Evolutionary conservation across 306 rosid species (phyloP), one percentile per base, ranked within the genome.

Genomic region (Castanea mollissima): DNA sequence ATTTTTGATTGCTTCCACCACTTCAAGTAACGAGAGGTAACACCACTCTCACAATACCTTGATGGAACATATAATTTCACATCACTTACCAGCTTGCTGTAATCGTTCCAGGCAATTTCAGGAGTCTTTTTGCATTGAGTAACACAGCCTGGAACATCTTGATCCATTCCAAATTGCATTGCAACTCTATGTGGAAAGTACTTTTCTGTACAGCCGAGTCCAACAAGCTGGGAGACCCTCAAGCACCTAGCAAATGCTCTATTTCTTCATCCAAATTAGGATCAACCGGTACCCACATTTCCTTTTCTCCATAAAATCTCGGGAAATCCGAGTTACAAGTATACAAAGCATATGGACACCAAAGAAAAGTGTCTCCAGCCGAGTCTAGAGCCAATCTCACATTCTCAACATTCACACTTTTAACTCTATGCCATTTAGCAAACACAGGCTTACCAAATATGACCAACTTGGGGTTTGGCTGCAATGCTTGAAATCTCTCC

Each of bases 161-260:
- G 93, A 81, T 91, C 93, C 79, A 86, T 72, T 46, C 95, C 91
- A 72, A 90, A 88, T 76, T 88, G 92, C 91, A 85, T 76, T 3
- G 91, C 82, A 27, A 91, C 89, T 74, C 90, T 69, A 68, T 88
- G 90, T 4, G 92, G 92, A 13, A 83, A 79, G 73, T 91, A 91
- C 19, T 75, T 76, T 71, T 85, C 85, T 27, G 46, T 69, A 49
- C 74, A 69, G 14, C 38, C 80, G 46, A 89, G 21, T n/a, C 93
- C 93, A 75, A 83, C 86, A 5, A 89, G 82, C 70, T 80, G 75
- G 55, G 83, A 81, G 55, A 29, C 83, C 74, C 88, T 87, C 83
- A 84, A 38, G 63, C 85, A 89, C 9, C 34, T 56, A 81, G 80
- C 79, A 68, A 67, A 87, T 55, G 84, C 60, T 35, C 12, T 1